These are phyloP conservation scores for Apiosordaria backusii DNA, from an alignment of 495 filamentous ascomycete species.

Conservation along the genomic window DNA sequence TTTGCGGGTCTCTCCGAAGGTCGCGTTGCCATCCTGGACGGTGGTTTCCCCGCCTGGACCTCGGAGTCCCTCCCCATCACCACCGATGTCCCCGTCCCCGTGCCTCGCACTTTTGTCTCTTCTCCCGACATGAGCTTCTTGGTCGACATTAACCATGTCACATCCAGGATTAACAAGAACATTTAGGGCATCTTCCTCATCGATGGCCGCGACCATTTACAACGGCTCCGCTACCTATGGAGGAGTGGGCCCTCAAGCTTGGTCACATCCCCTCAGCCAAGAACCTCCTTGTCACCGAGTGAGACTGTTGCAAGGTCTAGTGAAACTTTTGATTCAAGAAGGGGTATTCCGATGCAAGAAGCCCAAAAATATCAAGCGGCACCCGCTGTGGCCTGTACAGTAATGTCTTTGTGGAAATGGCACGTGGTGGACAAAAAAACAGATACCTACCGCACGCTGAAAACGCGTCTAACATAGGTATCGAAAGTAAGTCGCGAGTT, in stretches of 20 bases:
- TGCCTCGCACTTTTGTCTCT: slow-evolving; percentile 13
- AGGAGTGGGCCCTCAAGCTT: slow-evolving; percentile 24
- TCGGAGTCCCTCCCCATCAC: slow-evolving; percentile 17
- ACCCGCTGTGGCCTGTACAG: too few species aligned
- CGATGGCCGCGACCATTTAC: slow-evolving; percentile 24
- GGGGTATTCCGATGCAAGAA: too few species aligned
- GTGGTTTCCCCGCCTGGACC: slow-evolving; percentile 23
- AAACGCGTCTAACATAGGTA: too few species aligned
- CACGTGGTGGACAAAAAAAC: too few species aligned
- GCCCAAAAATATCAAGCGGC: too few species aligned
- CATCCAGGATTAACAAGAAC: slow-evolving; percentile 21
- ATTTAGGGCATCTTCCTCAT: slow-evolving; percentile 21
- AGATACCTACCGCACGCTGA: too few species aligned
- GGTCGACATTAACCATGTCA: slow-evolving; percentile 23
- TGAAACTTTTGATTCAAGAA: too few species aligned
- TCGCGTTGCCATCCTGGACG: slow-evolving; percentile 25
- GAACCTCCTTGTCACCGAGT: slow-evolving; percentile 14
- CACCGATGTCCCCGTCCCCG: slow-evolving; percentile 14
- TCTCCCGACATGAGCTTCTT: slow-evolving; percentile 23
- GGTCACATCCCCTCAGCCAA: slow-evolving; percentile 27
- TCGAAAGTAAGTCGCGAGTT: too few species aligned
- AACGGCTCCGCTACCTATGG: slow-evolving; percentile 21
- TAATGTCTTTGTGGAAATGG: too few species aligned
- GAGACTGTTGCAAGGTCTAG: too few species aligned
- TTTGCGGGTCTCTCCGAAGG: slow-evolving; percentile 25